Evolutionary conservation across 1,139 yeast genomes (phyloP).

Genomic region (Blastobotrys arbuscula): DNA sequence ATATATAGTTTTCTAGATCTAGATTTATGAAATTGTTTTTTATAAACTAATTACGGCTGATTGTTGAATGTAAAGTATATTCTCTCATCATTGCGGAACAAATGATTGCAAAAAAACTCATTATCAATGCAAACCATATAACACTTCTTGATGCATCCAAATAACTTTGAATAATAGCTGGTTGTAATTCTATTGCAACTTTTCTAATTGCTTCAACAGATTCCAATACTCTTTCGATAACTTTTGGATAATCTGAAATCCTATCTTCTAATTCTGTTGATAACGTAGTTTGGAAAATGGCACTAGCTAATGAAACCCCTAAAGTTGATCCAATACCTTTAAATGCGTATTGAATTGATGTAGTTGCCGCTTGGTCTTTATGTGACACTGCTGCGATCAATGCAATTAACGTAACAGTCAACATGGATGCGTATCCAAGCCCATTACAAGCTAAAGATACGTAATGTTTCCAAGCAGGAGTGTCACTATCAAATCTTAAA

Average conservation of each 20-base stretch:
- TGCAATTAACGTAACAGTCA: slow-evolving; percentile 62
- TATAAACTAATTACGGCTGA: not conserved
- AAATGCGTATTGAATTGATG: slow-evolving; percentile 71
- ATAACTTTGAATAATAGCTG: slow-evolving; percentile 46
- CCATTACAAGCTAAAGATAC: slow-evolving; percentile 43
- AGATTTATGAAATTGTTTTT: too few species aligned
- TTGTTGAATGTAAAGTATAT: not conserved
- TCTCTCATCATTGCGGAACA: slow-evolving; percentile 15
- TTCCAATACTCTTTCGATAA: slow-evolving; percentile 49
- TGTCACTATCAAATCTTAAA: slow-evolving; percentile 18
- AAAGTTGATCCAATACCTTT: slow-evolving; percentile 69
- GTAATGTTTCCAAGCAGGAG: slow-evolving; percentile 28
- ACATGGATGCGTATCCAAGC: slow-evolving; percentile 52
- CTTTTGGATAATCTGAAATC: slow-evolving; percentile 34
- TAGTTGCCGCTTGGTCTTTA: slow-evolving; percentile 63
- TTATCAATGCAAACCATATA: slow-evolving; percentile 43
- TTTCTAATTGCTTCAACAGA: slow-evolving; percentile 51
- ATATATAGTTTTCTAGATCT: too few species aligned
- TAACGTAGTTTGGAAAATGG: slow-evolving; percentile 49
- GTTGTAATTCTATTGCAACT: slow-evolving; percentile 47
- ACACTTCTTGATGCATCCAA: slow-evolving; percentile 48
- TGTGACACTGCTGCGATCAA: slow-evolving; percentile 59
- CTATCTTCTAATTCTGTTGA: slow-evolving; percentile 32
- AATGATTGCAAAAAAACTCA: slow-evolving; percentile 37
- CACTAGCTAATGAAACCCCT: slow-evolving; percentile 65